Conservation (phyloP, 192 early-diverging fungal genomes). For the Gonapodya prolifera region DNA sequence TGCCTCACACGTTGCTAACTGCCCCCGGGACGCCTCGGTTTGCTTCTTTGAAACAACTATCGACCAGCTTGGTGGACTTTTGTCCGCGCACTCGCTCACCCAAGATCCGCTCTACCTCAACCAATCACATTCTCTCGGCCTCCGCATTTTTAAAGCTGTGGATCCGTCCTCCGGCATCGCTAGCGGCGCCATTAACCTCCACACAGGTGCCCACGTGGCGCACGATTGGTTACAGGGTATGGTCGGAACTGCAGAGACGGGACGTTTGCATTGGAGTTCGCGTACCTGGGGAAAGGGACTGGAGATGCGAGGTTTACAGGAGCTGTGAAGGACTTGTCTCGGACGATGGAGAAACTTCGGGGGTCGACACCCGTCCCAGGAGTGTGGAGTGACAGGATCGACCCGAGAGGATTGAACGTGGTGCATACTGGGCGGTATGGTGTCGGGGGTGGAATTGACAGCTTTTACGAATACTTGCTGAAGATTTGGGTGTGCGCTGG, state of each 20-base stretch:
- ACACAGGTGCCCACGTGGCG: background rate
- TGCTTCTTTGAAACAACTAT: background rate
- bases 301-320: background rate
- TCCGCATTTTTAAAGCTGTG: background rate
- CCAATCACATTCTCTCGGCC: background rate
- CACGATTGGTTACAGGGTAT: background rate
- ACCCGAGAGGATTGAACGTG: background rate
- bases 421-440: background rate
- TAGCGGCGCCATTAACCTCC: background rate
- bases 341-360: background rate
- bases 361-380: background rate
- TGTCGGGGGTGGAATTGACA: background rate
- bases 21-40: background rate
- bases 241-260: slow-evolving; percentile 1
- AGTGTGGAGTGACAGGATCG: background rate
- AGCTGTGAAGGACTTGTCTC: background rate
- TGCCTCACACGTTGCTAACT: background rate
- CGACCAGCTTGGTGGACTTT: background rate
- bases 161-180: background rate
- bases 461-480: slow-evolving; percentile 2
- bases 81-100: background rate
- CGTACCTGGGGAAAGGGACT: background rate
- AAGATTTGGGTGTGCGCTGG: background rate
- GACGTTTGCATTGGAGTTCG: background rate
- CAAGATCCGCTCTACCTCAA: background rate